Evolutionary conservation across 2,329 filamentous ascomycete genomes (phyloP), one percentile per base, ranked within the genome.

Genomic region (Magnaporthales sp.): DNA sequence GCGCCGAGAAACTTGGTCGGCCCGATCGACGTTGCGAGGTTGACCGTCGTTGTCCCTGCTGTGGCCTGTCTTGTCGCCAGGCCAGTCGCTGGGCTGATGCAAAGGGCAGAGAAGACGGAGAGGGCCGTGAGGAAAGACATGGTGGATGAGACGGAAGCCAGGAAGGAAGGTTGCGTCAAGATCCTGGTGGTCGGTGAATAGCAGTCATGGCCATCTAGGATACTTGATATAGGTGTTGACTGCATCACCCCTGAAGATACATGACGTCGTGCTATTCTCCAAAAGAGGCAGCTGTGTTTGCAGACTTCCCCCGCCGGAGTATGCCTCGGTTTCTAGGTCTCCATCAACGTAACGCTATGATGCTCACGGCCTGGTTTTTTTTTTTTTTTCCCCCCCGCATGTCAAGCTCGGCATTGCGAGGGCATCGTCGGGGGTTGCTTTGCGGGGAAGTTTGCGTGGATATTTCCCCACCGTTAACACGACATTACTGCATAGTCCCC

Each of bases 1-100:
- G 71, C 70, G 13, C 71, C 71, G 24, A 71, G 69, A 31, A 71
- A 70, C 31, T 70, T 46, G 2, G 71, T 69, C 26, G 64, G 10
- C 0, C 71, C 71, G 13, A 65, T 68, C 11, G 68, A 66, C 46
- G 66, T 67, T 2, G 66, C 31, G 26, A 73, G 70, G 62, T 70
- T 62, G 5, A 72, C 71, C 6, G 68, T 63, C 3, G 71, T 71
- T 5, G 71, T 72, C 60, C 29, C 60, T 13, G 27, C 60, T 3
- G 38, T 4, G 38, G 38, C 8, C 9, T 46, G 38, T n/a, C 38
- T 46, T 6, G 38, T 46, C 38, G 15, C 38, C 38, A 46, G 38
- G 38, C 38, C n/a, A 19, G 38, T 19, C 2, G 38, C 38, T 2
- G 38, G 38, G 38, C 38, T 6, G 38, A 46, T 46, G 15, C 19